These are phyloP conservation scores for Narthecium ossifragum DNA, from an alignment of 106 monocot species.

Conservation along the genomic window DNA sequence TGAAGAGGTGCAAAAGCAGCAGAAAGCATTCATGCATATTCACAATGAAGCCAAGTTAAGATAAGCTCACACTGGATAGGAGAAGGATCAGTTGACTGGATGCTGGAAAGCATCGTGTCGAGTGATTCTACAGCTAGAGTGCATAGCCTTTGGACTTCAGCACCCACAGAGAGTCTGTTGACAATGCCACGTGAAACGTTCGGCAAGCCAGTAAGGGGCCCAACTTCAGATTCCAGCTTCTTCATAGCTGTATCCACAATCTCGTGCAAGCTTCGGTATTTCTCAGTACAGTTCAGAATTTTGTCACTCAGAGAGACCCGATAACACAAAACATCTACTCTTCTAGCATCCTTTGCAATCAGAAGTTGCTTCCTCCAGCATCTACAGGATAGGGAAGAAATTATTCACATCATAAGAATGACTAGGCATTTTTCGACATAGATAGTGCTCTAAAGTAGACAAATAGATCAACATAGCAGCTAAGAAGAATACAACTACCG, in stretches of 20 bases:
- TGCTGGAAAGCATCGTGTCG: slow-evolving; percentile 26
- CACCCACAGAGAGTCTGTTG: slow-evolving; percentile 72
- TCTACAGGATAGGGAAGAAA: slow-evolving; percentile 28
- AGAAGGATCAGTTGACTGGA: background rate
- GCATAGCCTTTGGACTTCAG: slow-evolving; percentile 86
- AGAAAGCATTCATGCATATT: background rate
- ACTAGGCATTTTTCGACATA: too few species aligned
- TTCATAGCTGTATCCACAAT: slow-evolving; percentile 56
- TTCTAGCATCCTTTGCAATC: slow-evolving; percentile 75
- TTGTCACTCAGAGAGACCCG: slow-evolving; percentile 67
- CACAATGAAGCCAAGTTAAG: background rate
- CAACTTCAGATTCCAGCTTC: slow-evolving; percentile 78
- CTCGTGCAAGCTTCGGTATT: slow-evolving; percentile 49
- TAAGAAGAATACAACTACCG: too few species aligned
- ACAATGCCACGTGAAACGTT: slow-evolving; percentile 72
- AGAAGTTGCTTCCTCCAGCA: slow-evolving; percentile 82
- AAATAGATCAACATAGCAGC: too few species aligned
- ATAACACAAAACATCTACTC: slow-evolving; percentile 68
- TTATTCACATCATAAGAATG: too few species aligned
- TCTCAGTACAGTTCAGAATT: slow-evolving; percentile 44
- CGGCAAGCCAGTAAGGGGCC: slow-evolving; percentile 36
- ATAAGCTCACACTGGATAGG: slow-evolving; percentile 22
- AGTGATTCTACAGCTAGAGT: slow-evolving; percentile 32
- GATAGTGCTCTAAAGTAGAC: too few species aligned
- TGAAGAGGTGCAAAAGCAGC: background rate